A percentile compares a stretch with the other conserved stretches of the same genome.
Conservation (phyloP, 2,329 filamentous ascomycete species). For the Diaporthe capsici region DNA sequence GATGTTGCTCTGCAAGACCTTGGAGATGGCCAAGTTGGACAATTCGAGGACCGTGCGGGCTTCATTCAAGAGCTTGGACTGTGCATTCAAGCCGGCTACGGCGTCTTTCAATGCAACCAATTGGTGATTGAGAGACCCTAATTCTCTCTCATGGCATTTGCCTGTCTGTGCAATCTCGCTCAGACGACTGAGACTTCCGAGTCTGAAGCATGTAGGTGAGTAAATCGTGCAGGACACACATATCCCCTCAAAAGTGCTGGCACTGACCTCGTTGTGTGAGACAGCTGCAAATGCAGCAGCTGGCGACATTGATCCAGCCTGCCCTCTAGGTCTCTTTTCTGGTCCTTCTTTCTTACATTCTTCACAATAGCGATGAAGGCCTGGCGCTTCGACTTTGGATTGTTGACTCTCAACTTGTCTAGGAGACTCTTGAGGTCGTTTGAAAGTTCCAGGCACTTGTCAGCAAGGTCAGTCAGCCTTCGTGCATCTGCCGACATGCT, state of each 20-base stretch:
- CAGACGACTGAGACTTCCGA: conserved; percentile 15
- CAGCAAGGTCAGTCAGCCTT: background rate
- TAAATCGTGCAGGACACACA: background rate
- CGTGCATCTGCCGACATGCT: background rate
- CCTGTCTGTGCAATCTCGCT: conserved; percentile 20
- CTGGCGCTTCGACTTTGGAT: conserved; percentile 53
- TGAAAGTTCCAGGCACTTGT: conserved; percentile 20
- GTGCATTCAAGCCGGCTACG: background rate
- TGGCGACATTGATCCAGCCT: conserved; percentile 29
- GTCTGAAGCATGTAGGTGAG: background rate
- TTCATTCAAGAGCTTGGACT: conserved; percentile 7
- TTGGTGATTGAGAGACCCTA: conserved; percentile 6
- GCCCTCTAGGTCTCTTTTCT: conserved; percentile 1
- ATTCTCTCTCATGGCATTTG: conserved; percentile 12
- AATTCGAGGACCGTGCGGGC: conserved; percentile 5
- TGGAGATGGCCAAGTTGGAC: conserved; percentile 18
- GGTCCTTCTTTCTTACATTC: background rate
- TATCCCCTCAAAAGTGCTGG: too few species aligned
- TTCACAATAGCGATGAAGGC: background rate
- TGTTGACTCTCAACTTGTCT: conserved; percentile 59
- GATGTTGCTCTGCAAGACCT: conserved; percentile 10
- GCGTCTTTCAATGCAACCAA: background rate
- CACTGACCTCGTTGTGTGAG: conserved; percentile 18
- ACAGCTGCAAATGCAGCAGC: conserved; percentile 21
- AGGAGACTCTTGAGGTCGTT: conserved; percentile 4